These are phyloP conservation scores for Periconia sp. DNA, from an alignment of 2,329 filamentous ascomycete species.

Conservation along the genomic window DNA sequence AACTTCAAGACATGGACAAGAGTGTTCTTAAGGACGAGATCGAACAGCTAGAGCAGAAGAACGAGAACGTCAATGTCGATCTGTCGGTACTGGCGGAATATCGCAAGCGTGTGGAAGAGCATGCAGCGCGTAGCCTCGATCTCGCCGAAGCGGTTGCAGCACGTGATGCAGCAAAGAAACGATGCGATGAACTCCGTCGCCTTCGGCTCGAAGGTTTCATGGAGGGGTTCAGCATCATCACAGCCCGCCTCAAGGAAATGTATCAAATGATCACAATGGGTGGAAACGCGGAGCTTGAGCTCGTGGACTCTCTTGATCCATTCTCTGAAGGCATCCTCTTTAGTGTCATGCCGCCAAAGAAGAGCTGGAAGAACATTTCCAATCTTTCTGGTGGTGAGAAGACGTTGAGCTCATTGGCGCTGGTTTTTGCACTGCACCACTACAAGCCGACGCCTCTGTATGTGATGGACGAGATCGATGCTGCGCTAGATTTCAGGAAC, in stretches of 20 bases:
- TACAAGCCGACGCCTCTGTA: constrained; percentile 98
- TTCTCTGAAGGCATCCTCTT: constrained; percentile 98
- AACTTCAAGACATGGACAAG: constrained; percentile 68
- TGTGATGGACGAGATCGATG: constrained; percentile 99
- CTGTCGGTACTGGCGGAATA: constrained; percentile 89
- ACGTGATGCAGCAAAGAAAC: constrained; percentile 87
- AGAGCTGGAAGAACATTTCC: constrained; percentile 99
- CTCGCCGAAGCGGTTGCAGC: constrained; percentile 76
- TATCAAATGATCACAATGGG: constrained; percentile 99
- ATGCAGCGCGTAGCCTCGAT: constrained; percentile 81
- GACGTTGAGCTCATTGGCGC: constrained; percentile 87
- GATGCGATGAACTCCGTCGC: constrained; percentile 88
- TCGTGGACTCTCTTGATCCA: constrained; percentile 94
- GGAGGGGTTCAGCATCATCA: constrained; percentile 95
- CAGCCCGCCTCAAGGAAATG: constrained; percentile 96
- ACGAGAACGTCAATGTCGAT: constrained; percentile 85
- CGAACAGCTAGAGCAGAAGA: constrained; percentile 72
- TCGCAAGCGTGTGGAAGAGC: constrained; percentile 82
- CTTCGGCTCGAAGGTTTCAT: constrained; percentile 95
- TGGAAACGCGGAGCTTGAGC: constrained; percentile 94
- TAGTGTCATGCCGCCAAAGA: constrained; percentile 99
- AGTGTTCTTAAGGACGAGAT: constrained; percentile 68
- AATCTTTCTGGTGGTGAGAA: constrained; percentile 97
- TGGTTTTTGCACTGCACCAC: constrained; percentile 98
- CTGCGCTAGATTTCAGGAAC: constrained; percentile 95